Evolutionary conservation across 108 stramenopile genomes (phyloP).

Genomic region (Mediolabrus comicus): DNA sequence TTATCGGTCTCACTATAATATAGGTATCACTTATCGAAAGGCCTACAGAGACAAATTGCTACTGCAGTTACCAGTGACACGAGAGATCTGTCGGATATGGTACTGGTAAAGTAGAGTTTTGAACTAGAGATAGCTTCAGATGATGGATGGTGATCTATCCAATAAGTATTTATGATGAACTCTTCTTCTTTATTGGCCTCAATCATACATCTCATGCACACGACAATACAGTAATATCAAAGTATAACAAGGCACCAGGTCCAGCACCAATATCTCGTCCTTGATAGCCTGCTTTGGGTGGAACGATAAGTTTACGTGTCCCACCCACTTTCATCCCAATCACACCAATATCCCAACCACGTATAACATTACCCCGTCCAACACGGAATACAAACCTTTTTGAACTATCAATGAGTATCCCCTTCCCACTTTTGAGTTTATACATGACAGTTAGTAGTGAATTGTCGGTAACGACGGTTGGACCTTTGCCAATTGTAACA

Average conservation of each 20-base stretch:
- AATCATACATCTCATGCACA: not conserved
- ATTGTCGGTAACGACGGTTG: slow-evolving; percentile 25
- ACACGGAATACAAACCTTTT: slow-evolving; percentile 48
- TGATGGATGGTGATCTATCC: too few species aligned
- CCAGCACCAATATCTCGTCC: slow-evolving; percentile 55
- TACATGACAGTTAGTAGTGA: slow-evolving; percentile 40
- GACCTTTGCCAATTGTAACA: slow-evolving; percentile 43
- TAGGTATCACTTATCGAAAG: too few species aligned
- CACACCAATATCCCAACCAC: slow-evolving; percentile 78
- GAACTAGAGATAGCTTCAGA: too few species aligned
- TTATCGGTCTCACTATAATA: too few species aligned
- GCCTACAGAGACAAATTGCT: too few species aligned
- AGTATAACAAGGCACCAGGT: slow-evolving; percentile 45
- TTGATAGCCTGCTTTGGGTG: slow-evolving; percentile 73
- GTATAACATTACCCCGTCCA: slow-evolving; percentile 58
- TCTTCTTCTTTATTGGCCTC: too few species aligned
- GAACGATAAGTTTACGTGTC: slow-evolving; percentile 62
- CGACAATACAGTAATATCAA: slow-evolving; percentile 48
- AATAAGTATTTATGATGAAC: too few species aligned
- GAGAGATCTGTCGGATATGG: too few species aligned
- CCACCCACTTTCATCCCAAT: slow-evolving; percentile 77
- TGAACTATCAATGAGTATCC: slow-evolving; percentile 47
- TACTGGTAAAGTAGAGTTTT: too few species aligned
- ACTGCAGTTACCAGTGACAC: too few species aligned
- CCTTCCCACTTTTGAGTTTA: slow-evolving; percentile 21